Percentiles rank a stretch among this genome's conserved stretches.
These are phyloP conservation scores for Neospermospora avenae DNA, from an alignment of 2,329 filamentous ascomycete genomes.

Conservation along the genomic window DNA sequence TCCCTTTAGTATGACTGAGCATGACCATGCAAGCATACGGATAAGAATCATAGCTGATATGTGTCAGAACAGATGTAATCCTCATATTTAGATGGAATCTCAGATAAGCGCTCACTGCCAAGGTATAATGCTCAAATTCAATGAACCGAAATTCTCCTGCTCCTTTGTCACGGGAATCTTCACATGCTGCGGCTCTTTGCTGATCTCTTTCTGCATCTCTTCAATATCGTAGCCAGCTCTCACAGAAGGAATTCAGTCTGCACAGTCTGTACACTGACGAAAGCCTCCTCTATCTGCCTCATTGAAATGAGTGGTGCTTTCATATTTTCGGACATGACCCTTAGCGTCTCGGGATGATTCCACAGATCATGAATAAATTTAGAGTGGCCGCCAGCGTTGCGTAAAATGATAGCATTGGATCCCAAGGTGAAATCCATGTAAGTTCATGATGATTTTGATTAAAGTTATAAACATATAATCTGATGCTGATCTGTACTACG, in stretches of 20 bases:
- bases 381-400: neutral
- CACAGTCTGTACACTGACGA: constrained; percentile 1
- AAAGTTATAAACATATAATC: too few relatives aligned
- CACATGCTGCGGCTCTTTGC: neutral
- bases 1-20: neutral
- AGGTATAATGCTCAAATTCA: neutral
- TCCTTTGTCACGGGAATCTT: neutral
- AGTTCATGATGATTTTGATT: too few relatives aligned
- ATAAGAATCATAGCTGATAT: constrained; percentile 1
- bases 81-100: too few relatives aligned
- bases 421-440: neutral
- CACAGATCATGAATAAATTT: constrained; percentile 2
- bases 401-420: neutral
- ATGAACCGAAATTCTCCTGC: neutral
- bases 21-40: constrained; percentile 4
- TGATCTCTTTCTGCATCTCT: constrained; percentile 2
- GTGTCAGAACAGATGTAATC: neutral
- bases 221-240: neutral
- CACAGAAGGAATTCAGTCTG: too few relatives aligned
- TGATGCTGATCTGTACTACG: too few relatives aligned
- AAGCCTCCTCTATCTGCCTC: neutral
- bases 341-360: constrained; percentile 1
- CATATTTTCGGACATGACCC: constrained; percentile 1
- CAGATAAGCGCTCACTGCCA: neutral
- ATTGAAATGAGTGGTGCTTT: neutral